Percentiles rank a stretch among this genome's conserved stretches.
phyloP scores from a whole-genome alignment of 1,284 basidiomycete species.

The Puccinia hordei region DNA sequence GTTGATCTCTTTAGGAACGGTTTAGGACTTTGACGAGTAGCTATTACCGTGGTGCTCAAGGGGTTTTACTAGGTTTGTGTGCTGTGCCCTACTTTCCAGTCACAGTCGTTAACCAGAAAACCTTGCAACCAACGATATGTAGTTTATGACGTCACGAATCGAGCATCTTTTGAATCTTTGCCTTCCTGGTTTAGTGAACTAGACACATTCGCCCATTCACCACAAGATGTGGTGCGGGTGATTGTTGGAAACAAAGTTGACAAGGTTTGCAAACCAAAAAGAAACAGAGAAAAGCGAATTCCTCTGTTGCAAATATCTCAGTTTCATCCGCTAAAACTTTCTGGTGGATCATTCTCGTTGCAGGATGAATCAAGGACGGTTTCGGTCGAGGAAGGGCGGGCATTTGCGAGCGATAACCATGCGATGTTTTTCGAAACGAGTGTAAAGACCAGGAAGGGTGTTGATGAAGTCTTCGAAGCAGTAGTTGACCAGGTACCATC shows the following conservation, averaged over 20 bases:
- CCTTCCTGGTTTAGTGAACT: conserved; percentile 91
- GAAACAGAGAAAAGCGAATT: too few relatives aligned
- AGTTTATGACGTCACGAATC: conserved; percentile 92
- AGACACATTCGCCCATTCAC: conserved; percentile 80
- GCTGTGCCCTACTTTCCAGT: conserved; percentile 29
- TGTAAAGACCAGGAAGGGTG: conserved; percentile 64
- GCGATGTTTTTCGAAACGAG: conserved; percentile 85
- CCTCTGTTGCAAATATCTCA: neutral
- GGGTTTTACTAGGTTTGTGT: conserved; percentile 77
- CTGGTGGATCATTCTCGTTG: neutral
- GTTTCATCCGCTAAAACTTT: conserved; percentile 9
- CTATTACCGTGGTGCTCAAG: conserved; percentile 91
- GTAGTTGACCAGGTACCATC: conserved; percentile 68
- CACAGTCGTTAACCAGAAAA: neutral
- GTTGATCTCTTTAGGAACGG: conserved; percentile 54
- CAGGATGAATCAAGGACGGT: conserved; percentile 89
- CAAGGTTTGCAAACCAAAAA: conserved; percentile 66
- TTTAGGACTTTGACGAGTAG: conserved; percentile 81
- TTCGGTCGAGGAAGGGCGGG: conserved; percentile 72
- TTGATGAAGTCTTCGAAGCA: conserved; percentile 76
- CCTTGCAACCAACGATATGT: conserved; percentile 21
- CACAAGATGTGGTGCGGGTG: conserved; percentile 80
- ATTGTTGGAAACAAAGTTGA: conserved; percentile 93
- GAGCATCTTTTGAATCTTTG: conserved; percentile 87
- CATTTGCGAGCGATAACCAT: conserved; percentile 77